phyloP scores from a whole-genome alignment of 306 rosid species.

The Cajanus cajan region DNA sequence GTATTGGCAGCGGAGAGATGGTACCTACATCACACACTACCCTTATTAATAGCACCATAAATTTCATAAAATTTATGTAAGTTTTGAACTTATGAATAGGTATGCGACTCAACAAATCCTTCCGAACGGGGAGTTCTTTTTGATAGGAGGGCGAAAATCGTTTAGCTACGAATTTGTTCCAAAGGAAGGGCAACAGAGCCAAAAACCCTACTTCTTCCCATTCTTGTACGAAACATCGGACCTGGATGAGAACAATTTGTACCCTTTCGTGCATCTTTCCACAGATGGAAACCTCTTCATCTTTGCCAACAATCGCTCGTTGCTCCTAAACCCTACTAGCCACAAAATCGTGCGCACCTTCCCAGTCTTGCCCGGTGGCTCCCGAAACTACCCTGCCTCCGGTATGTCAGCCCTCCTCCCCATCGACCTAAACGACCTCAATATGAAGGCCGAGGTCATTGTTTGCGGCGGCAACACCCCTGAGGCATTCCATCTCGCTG shows the following conservation, averaged over 20 bases:
- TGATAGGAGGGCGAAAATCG: conserved; percentile 71
- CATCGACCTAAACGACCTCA: conserved; percentile 43
- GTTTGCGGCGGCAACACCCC: conserved; percentile 72
- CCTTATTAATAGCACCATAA: neutral
- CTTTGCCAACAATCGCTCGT: conserved; percentile 77
- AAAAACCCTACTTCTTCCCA: conserved; percentile 33
- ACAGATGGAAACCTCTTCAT: conserved; percentile 72
- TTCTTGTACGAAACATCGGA: conserved; percentile 63
- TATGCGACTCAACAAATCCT: conserved; percentile 72
- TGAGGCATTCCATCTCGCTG: conserved; percentile 45
- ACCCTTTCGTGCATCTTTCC: conserved; percentile 76
- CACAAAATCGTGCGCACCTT: conserved; percentile 49
- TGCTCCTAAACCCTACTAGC: conserved; percentile 53
- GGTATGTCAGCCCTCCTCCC: conserved; percentile 88
- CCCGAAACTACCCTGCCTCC: conserved; percentile 88
- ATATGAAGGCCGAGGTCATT: conserved; percentile 53
- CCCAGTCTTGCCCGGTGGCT: conserved; percentile 58
- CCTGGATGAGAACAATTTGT: conserved; percentile 78
- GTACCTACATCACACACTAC: conserved; percentile 29
- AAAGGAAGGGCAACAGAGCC: conserved; percentile 27
- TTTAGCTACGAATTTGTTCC: conserved; percentile 68
- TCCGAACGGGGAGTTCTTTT: conserved; percentile 54
- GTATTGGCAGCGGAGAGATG: conserved; percentile 56
- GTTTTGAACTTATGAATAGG: conserved; percentile 24
- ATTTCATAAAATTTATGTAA: neutral